These are phyloP conservation scores for Hebeloma cylindrosporum DNA, from an alignment of 768 basidiomycete genomes.

Conservation along the genomic window DNA sequence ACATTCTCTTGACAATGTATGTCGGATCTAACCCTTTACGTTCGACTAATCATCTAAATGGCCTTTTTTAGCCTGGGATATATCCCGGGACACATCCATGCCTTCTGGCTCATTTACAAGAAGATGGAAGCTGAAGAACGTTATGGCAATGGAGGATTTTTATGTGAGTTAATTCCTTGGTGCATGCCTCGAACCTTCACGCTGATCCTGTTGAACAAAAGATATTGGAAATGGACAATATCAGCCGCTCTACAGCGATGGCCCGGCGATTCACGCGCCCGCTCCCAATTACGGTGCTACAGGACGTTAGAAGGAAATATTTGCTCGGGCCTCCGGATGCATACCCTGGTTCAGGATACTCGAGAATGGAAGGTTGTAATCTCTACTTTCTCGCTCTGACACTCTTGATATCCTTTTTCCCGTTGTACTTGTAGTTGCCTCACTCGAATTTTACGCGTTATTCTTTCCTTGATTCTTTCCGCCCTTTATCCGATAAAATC, in stretches of 20 bases:
- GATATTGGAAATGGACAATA: conserved; percentile 45
- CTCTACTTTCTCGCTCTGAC: not conserved
- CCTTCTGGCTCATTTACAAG: conserved; percentile 89
- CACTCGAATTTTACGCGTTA: no score
- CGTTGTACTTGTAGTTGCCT: no score
- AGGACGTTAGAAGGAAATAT: conserved; percentile 21
- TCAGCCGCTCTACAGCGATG: conserved; percentile 36
- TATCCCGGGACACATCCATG: conserved; percentile 71
- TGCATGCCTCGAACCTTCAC: not conserved
- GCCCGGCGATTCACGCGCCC: conserved; percentile 18
- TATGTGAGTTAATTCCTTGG: conserved; percentile 51
- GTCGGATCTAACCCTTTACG: conserved; percentile 19
- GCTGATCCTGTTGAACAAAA: conserved; percentile 15
- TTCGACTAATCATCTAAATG: not conserved
- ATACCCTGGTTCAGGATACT: conserved; percentile 4
- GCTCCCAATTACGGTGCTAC: conserved; percentile 47
- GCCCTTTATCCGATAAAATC: no score
- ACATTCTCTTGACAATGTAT: conserved; percentile 75
- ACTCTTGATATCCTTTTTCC: not conserved
- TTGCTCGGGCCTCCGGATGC: not conserved
- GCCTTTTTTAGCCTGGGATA: conserved; percentile 61
- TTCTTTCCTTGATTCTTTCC: no score
- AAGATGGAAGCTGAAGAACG: conserved; percentile 85
- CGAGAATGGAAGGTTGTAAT: not conserved
- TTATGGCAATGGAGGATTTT: conserved; percentile 75